A percentile compares a stretch with the other conserved stretches of the same genome.
phyloP scores from a whole-genome alignment of 257 asterid species.

The Ehretia macrophylla region DNA sequence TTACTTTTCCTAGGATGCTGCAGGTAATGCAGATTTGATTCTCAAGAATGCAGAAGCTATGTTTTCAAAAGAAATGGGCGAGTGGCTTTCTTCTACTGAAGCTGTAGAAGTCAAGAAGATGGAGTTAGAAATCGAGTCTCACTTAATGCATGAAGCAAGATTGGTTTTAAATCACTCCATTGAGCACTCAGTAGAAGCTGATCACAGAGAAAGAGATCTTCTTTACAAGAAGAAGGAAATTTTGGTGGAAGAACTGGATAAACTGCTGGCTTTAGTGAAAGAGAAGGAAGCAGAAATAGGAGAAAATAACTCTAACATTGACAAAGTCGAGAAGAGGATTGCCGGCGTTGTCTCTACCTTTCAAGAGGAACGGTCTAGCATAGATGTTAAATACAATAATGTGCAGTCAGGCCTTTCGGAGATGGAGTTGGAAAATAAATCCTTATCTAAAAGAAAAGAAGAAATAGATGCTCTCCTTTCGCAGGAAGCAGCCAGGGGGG shows the following conservation, averaged over 20 bases:
- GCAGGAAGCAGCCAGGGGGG: conserved; percentile 31
- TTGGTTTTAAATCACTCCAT: conserved; percentile 24
- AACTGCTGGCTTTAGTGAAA: conserved; percentile 37
- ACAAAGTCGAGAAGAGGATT: conserved; percentile 33
- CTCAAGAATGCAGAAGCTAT: conserved; percentile 32
- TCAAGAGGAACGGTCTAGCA: conserved; percentile 22
- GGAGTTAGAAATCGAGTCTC: conserved; percentile 36
- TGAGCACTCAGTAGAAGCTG: conserved; percentile 32
- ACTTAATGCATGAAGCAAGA: conserved; percentile 27
- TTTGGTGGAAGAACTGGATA: conserved; percentile 32
- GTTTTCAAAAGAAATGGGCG: conserved; percentile 26
- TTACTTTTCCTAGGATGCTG: conserved; percentile 31
- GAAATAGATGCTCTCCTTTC: conserved; percentile 28
- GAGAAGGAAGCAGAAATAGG: conserved; percentile 45
- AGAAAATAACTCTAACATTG: conserved; percentile 33
- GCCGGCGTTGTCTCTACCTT: conserved; percentile 21
- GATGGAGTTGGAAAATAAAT: conserved; percentile 23
- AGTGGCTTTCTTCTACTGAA: conserved; percentile 31
- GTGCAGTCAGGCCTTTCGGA: conserved; percentile 31
- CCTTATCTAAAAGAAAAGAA: conserved; percentile 25
- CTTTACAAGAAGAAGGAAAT: conserved; percentile 31
- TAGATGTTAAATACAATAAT: conserved; percentile 22
- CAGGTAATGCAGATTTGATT: conserved; percentile 32
- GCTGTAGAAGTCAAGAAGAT: conserved; percentile 32
- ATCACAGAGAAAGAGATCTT: conserved; percentile 30